Evolutionary conservation across 2,329 filamentous ascomycete species (phyloP), one percentile per base, ranked within the genome.

Genomic region (Apiospora phragmitis): DNA sequence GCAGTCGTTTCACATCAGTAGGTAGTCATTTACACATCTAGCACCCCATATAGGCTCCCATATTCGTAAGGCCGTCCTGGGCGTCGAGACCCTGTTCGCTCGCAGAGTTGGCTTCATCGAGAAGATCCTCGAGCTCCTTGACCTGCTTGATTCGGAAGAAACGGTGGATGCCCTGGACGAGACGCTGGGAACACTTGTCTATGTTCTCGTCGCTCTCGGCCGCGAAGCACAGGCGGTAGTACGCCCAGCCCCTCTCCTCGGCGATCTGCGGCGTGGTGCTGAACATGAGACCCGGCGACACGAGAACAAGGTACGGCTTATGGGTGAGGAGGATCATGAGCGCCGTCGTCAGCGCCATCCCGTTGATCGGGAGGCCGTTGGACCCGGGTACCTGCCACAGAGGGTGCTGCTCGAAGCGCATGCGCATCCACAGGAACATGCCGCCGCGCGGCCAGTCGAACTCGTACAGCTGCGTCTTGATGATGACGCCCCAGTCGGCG

Each of bases 381-480:
- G 81, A 79, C 2, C 80, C 73, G n/a, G 76, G 73, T 3, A 79
- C 79, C 68, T 79, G 76, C 79, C 85, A 91, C 18, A 97, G 85
- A 16, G 94, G 93, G 78, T 97, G 94, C 1, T 85, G 84, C 69
- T 92, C 88, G 75, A 94, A 92, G 78, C 90, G 86, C 72, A 96
- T 82, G 70, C 89, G 87, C 4, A 97, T 77, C 95, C 95, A 98
- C 70, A 97, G 82, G 80, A 97, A 98, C 94, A 98, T 98, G 78
- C 95, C 95, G 45, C 91, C 95, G 38, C 92, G 89, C 0, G 95
- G 94, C 87, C 93, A 94, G 75, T 88, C 82, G 78, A 97, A 97
- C 65, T 91, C 89, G 80, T 91, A 93, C 74, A 97, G 87, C 72
- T 87, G 86, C 0, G 89, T 92, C 82, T 93, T 94, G 76, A 91